Base-by-base conservation (phyloP, 805 yeast species). In the Ogataea zsoltii region DNA sequence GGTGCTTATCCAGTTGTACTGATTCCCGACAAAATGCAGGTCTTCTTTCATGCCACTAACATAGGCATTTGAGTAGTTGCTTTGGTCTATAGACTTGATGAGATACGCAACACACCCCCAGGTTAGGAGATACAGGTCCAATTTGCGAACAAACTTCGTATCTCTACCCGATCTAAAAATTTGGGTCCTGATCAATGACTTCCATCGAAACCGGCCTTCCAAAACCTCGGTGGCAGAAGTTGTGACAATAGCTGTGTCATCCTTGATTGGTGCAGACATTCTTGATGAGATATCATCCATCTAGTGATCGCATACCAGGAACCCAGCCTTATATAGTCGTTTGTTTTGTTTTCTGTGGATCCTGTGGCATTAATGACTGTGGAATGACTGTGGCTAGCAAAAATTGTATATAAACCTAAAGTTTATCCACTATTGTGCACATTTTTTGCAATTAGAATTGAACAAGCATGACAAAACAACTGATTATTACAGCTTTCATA, bases 21-120 rank as follows among this genome's bases (percentile, higher is more conserved):
- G 48, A 25, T 49, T 42, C 2, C 54, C 55, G 3, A 42, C 19
- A 42, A 53, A 42, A 10, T 39, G 40, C 7, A 51, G 35, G 13
- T 25, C 84, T 44, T 79, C 81, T 54, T 77, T 71, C 85, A 82
- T 77, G 4, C 86, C 88, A 9, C 79, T 71, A 10, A 80, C 83
- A 57, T 80, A 81, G 2, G 86, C 86, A 58, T 77, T 77, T 30
- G 75, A 60, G 34, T 76, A 57, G 40, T 79, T 79, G 14, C 75
- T 67, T 56, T 81, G 68, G 58, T 80, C 85, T 21, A 81, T 68
- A 54, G 78, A 80, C 53, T 79, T 80, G 51, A 71, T 69, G 71
- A 74, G 38, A 19, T 44, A 44, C 1, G 48, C 48, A 13, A 38
- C 18, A 29, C 45, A 41, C 2, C 44, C 45, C 33, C 42, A 44